Conservation (phyloP, 768 basidiomycete genomes). For the Tricholoma hemisulphureum region DNA sequence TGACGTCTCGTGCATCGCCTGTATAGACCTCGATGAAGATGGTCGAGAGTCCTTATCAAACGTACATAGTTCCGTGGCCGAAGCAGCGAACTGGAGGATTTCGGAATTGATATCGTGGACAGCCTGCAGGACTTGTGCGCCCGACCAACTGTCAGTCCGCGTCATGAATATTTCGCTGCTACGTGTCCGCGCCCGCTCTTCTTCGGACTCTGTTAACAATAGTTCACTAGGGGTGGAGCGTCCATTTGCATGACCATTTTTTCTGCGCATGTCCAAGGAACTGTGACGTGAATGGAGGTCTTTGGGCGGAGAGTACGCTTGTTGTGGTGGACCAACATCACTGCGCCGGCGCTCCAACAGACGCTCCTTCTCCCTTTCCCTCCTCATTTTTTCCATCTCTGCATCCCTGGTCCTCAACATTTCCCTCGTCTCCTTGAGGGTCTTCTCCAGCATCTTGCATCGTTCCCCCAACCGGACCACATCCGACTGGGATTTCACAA, state of each 20-base stretch:
- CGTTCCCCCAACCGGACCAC: slow-evolving; percentile 59
- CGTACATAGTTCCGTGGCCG: slow-evolving; percentile 66
- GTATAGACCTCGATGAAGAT: slow-evolving; percentile 40
- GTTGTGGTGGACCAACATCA: slow-evolving; percentile 27
- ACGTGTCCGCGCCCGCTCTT: slow-evolving; percentile 56
- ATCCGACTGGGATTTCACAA: slow-evolving; percentile 53
- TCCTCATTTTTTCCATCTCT: slow-evolving; percentile 56
- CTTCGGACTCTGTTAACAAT: slow-evolving; percentile 32
- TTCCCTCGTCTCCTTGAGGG: slow-evolving; percentile 64
- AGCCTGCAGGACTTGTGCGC: slow-evolving; percentile 74
- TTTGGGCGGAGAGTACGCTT: slow-evolving; percentile 10
- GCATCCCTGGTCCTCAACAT: slow-evolving; percentile 53
- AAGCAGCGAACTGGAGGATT: slow-evolving; percentile 76
- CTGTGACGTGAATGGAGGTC: slow-evolving; percentile 21
- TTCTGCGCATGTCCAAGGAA: slow-evolving; percentile 33
- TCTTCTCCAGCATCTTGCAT: slow-evolving; percentile 59
- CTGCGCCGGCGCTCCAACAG: slow-evolving; percentile 30
- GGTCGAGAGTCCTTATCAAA: slow-evolving; percentile 44
- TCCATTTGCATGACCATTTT: slow-evolving; percentile 20
- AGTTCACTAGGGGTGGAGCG: slow-evolving; percentile 12
- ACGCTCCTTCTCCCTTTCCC: slow-evolving; percentile 35
- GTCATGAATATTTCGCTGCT: slow-evolving; percentile 69
- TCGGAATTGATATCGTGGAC: slow-evolving; percentile 80
- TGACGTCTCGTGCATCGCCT: slow-evolving; percentile 58
- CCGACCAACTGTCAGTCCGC: slow-evolving; percentile 72